Base-by-base conservation (phyloP, 108 stramenopile species). In the Cylindrotheca fusiformis region DNA sequence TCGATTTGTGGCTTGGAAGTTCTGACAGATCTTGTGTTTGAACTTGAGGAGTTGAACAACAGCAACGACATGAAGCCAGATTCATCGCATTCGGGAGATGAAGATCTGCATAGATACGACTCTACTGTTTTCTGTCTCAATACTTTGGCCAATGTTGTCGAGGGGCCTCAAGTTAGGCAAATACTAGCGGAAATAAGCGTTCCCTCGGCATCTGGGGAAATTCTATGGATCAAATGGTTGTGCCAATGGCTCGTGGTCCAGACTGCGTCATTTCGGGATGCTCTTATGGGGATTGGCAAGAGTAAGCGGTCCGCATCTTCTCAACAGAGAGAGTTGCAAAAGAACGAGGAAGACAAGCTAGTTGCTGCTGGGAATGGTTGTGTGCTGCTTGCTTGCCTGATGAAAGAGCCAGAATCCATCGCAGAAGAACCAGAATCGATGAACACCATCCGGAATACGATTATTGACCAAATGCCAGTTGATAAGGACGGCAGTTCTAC, bases 291-390 rank as follows among this genome's bases (percentile, higher is more conserved):
- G 32, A 79, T 82, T 57, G 85, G 86, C 29, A 56, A 48, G 2
- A 8, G 32, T 23, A 45, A 27, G 18, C 29, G 48, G 8, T n/a
- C 55, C 19, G 18, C 62, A 3, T 14, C 45, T 23, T 44, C 44
- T 26, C 29, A 49, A 0, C 30, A 63, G 30, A 48, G 55, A 51
- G 48, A 69, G 74, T 36, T 75, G 48, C 45, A 65, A 55, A 59
- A 84, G 32, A 56, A 84, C 12, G 90, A 88, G 28, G 83, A 88
- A 28, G 86, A 80, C 26, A 73, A 80, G 54, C 71, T 94, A 27
- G 72, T 94, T 14, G 79, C 75, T 3, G 83, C 92, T 21, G 92
- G 92, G 0, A 90, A 94, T 69, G 87, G 87, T 8, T 94, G 82
- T 50, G 79, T 94, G 18, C 56, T 94, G 23, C 65, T 94, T 44